Evolutionary conservation across 2,329 filamentous ascomycete genomes (phyloP).

Genomic region (Penicillium sp.): DNA sequence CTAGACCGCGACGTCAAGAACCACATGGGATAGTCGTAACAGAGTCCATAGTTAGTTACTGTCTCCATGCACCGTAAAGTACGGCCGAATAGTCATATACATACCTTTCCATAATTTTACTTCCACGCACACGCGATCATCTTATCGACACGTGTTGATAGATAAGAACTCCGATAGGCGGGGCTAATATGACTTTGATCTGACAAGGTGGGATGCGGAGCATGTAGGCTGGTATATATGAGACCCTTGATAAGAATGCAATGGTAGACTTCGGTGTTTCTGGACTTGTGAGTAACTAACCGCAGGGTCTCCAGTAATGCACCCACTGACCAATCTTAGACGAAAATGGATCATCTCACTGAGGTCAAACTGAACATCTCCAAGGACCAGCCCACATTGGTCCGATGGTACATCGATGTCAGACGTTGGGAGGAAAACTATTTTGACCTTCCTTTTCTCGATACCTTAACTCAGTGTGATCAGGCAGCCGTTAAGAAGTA

Average conservation of each 20-base stretch:
- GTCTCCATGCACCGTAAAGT: not conserved
- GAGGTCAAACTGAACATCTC: slow-evolving; percentile 9
- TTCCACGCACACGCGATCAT: not conserved
- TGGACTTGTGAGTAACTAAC: not conserved
- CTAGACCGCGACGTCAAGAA: too few relatives aligned
- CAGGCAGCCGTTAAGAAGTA: slow-evolving; percentile 50
- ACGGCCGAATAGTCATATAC: not conserved
- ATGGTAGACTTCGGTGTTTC: not conserved
- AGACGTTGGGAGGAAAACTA: slow-evolving; percentile 31
- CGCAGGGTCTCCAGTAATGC: not conserved
- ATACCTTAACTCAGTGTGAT: slow-evolving; percentile 47
- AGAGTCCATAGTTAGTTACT: not conserved
- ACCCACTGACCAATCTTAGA: not conserved
- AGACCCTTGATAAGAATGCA: not conserved
- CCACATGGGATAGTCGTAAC: too few relatives aligned
- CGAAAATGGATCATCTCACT: slow-evolving; percentile 15
- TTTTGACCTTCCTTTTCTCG: slow-evolving; percentile 38
- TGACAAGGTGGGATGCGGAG: not conserved
- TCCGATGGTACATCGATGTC: slow-evolving; percentile 47
- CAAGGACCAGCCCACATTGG: slow-evolving; percentile 25
- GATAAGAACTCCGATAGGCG: not conserved
- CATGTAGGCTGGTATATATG: not conserved
- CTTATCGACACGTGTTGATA: slow-evolving; percentile 3
- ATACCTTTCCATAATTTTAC: too few relatives aligned
- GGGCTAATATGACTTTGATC: not conserved